Evolutionary conservation across 345 rosid species (phyloP).

Genomic region (Firmiana major): DNA sequence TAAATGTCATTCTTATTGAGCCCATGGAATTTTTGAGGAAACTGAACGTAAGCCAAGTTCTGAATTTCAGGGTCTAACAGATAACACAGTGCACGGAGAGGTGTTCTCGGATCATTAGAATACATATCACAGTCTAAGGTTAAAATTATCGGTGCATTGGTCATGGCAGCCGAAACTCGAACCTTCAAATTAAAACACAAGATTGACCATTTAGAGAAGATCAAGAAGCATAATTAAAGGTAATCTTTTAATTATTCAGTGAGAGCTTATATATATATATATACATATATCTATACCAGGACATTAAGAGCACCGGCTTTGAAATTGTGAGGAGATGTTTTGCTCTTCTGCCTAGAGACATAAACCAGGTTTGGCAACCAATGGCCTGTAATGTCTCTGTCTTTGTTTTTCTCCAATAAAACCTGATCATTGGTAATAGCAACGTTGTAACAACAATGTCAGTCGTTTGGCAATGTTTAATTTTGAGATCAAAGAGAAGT

Average conservation of each 20-base stretch:
- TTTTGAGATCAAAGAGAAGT: not conserved
- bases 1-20: slow-evolving; percentile 59
- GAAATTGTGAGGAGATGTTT: slow-evolving; percentile 28
- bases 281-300: not conserved
- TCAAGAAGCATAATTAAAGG: not conserved
- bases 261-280: no score
- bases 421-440: slow-evolving; percentile 16
- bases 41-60: slow-evolving; percentile 47
- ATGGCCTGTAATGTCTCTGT: slow-evolving; percentile 20
- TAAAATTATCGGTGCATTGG: slow-evolving; percentile 63
- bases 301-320: slow-evolving; percentile 42
- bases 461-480: not conserved
- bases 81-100: slow-evolving; percentile 51
- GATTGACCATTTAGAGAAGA: not conserved
- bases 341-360: slow-evolving; percentile 31
- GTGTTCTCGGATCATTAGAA: slow-evolving; percentile 66
- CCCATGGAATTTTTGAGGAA: slow-evolving; percentile 64
- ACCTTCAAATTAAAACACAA: slow-evolving; percentile 31
- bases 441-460: not conserved
- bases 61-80: slow-evolving; percentile 34
- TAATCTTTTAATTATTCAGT: not conserved
- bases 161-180: slow-evolving; percentile 65
- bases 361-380: slow-evolving; percentile 33
- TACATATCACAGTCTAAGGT: slow-evolving; percentile 80
- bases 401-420: slow-evolving; percentile 19